These are phyloP conservation scores for Mucor piriformis DNA, from an alignment of 371 early-diverging fungal genomes.

Conservation along the genomic window DNA sequence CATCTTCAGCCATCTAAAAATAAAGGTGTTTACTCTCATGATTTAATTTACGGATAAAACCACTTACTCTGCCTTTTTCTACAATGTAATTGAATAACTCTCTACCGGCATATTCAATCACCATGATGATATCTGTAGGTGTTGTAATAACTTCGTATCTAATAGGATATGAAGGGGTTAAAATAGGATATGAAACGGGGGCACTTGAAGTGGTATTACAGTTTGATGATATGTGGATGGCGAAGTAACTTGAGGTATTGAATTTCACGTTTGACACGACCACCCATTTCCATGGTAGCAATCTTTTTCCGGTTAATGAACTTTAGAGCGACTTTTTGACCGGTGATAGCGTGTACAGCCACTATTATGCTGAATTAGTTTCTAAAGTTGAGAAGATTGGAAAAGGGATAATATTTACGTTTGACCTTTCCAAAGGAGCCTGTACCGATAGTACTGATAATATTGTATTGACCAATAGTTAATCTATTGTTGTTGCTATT, in stretches of 20 bases:
- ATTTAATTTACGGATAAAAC: neutral
- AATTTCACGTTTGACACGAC: conserved; percentile 95
- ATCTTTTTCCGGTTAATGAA: conserved; percentile 91
- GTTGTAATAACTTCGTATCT: conserved; percentile 97
- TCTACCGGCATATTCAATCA: conserved; percentile 95
- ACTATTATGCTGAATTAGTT: conserved; percentile 54
- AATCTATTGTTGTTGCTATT: conserved; percentile 50
- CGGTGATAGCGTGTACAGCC: conserved; percentile 91
- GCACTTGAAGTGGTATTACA: conserved; percentile 59
- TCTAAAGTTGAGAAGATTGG: neutral
- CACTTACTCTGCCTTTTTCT: conserved; percentile 82
- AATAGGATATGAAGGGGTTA: conserved; percentile 9
- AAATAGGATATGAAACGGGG: neutral
- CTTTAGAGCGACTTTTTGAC: conserved; percentile 96
- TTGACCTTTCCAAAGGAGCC: conserved; percentile 98
- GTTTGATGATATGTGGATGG: conserved; percentile 98
- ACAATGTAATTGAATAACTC: conserved; percentile 98
- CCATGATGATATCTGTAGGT: conserved; percentile 95
- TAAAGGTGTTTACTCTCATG: neutral
- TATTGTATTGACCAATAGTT: conserved; percentile 88
- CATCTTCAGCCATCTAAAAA: conserved; percentile 83
- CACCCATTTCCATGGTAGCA: conserved; percentile 91
- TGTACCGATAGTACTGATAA: conserved; percentile 92
- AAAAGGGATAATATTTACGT: conserved; percentile 53
- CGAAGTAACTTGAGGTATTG: conserved; percentile 92